Conservation (phyloP, 177 flowering plant species). For the Vitis hybrid region DNA sequence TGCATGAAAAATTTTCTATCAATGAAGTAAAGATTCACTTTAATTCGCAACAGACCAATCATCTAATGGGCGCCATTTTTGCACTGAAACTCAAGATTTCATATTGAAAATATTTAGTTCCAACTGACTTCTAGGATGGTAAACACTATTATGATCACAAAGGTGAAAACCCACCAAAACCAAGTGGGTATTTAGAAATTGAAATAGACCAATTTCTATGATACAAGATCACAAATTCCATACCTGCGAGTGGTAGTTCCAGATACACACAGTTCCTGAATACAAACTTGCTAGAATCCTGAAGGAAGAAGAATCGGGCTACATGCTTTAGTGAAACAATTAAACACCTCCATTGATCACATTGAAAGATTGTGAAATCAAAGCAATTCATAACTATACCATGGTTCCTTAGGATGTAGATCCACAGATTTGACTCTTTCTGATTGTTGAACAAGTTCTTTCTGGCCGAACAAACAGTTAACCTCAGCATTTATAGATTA, state of each 20-base stretch:
- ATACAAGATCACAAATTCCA: slow-evolving; percentile 1
- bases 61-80: too few species aligned
- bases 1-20: too few species aligned
- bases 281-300: slow-evolving; percentile 73
- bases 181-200: too few species aligned
- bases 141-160: too few species aligned
- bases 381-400: slow-evolving; percentile 26
- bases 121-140: too few species aligned
- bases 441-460: slow-evolving; percentile 56
- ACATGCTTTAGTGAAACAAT: not conserved
- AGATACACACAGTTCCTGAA: slow-evolving; percentile 62
- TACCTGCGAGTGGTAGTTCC: slow-evolving; percentile 73
- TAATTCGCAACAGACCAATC: too few species aligned
- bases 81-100: too few species aligned
- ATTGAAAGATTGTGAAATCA: not conserved
- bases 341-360: not conserved
- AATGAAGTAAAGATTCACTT: too few species aligned
- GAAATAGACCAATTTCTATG: too few species aligned
- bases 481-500: not conserved
- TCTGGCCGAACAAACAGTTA: slow-evolving; percentile 28
- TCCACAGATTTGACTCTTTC: slow-evolving; percentile 70
- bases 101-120: too few species aligned
- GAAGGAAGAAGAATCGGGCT: slow-evolving; percentile 1
- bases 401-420: slow-evolving; percentile 74
- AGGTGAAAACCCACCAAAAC: too few species aligned